Evolutionary conservation across 2,329 filamentous ascomycete species (phyloP), one percentile per base, ranked within the genome.

Genomic region (Fusarium papillatum): DNA sequence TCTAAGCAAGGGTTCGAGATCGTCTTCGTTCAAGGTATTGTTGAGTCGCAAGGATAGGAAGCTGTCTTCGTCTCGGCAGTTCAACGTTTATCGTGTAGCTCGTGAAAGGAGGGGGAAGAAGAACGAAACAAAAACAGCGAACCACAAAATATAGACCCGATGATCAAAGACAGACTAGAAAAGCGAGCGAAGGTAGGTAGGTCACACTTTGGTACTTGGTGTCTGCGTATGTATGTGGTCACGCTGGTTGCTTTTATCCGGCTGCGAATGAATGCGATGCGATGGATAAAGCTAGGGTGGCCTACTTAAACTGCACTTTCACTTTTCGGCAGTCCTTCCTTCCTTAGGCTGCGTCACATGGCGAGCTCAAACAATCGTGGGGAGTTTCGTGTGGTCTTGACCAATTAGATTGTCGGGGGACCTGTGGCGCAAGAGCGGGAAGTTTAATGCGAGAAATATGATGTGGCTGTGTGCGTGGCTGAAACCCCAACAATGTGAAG

Each of bases 301-400:
- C 62, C 59, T 39, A 36, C 34, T 36, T 34, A 34, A 34, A 55
- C 39, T 53, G 11, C 16, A 16, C 43, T 7, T n/a, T 41, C 4
- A 10, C 39, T 34, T 34, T 26, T 50, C 46, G 46, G 46, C 46
- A 50, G 24, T 53, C 17, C 31, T 31, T 53, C 17, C 31, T 31
- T 17, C 14, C 69, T 66, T 67, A 70, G 62, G 72, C 67, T 77
- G 74, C 74, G 74, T 76, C 74, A 75, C 74, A 72, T 72, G 71
- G 70, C 50, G 29, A n/a, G 63, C 43, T 55, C 43, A 34, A 34
- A 57, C 50, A 26, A 66, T 71, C 43, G 64, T 66, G 55, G 73
- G 55, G 24, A 61, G 43, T 65, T 43, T 43, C 63, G 60, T 24
- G 16, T 29, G 1, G 39, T 59, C 43, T 62, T 67, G 31, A 62